Evolutionary conservation across 2,329 filamentous ascomycete genomes (phyloP).

Genomic region (Diaporthe sp.): DNA sequence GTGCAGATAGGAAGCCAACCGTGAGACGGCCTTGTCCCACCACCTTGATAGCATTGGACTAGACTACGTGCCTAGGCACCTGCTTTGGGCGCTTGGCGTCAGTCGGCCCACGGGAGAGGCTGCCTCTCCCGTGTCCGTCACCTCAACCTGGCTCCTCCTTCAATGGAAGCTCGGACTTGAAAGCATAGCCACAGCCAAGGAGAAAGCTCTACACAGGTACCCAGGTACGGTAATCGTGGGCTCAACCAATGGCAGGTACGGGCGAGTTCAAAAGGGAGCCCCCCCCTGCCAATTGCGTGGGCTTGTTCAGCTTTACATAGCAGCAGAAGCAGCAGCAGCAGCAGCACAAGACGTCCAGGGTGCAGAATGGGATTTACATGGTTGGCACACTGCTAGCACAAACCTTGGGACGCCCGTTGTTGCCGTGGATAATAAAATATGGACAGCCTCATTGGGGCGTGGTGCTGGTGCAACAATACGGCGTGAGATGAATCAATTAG

Average conservation of each 20-base stretch:
- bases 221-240: not conserved
- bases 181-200: conserved; percentile 7
- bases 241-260: not conserved
- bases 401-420: not conserved
- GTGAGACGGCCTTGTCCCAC: not conserved
- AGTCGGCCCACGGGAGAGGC: conserved; percentile 16
- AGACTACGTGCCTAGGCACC: conserved; percentile 14
- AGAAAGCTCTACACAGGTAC: not conserved
- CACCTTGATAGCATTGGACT: not conserved
- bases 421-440: not conserved
- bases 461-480: not conserved
- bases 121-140: not conserved
- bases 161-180: not conserved
- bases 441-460: not conserved
- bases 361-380: not conserved
- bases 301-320: not conserved
- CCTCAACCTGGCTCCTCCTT: not conserved
- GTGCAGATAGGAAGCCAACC: not conserved
- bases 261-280: not conserved
- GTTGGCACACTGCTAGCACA: not conserved
- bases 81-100: conserved; percentile 14
- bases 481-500: conserved; percentile 11
- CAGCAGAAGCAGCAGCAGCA: not conserved
- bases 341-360: not conserved
- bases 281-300: not conserved